Evolutionary conservation across 2,329 filamentous ascomycete species (phyloP).

Genomic region (Colletotrichum sp.): DNA sequence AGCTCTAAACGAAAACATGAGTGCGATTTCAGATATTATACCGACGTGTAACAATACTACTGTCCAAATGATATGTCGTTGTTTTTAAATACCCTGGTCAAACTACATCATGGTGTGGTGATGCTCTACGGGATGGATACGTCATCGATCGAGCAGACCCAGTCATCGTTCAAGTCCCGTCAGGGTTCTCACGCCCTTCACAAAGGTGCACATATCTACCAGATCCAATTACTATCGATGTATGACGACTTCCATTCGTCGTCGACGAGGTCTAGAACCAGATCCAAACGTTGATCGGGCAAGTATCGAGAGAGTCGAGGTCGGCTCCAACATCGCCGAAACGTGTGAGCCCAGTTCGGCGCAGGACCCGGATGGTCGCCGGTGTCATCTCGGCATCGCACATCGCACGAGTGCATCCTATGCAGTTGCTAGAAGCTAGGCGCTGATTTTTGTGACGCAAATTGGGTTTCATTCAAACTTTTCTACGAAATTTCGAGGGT

Average conservation of each 20-base stretch:
- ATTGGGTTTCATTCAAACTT: background rate
- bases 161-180: background rate
- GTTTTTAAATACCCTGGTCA: background rate
- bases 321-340: background rate
- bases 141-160: conserved; percentile 1
- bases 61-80: background rate
- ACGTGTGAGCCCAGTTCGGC: rapidly evolving
- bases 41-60: rapidly evolving
- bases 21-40: background rate
- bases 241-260: background rate
- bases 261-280: background rate
- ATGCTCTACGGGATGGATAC: background rate
- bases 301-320: background rate
- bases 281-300: background rate
- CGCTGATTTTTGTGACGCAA: rapidly evolving
- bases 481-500: background rate
- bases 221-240: background rate
- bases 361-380: background rate
- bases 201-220: background rate
- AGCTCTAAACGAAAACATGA: background rate
- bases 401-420: background rate
- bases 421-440: rapidly evolving
- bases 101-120: background rate
- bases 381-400: background rate
- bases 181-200: background rate